Evolutionary conservation across 1,284 basidiomycete species (phyloP), one percentile per base, ranked within the genome.

Genomic region (Sanghuangporus weigelae): DNA sequence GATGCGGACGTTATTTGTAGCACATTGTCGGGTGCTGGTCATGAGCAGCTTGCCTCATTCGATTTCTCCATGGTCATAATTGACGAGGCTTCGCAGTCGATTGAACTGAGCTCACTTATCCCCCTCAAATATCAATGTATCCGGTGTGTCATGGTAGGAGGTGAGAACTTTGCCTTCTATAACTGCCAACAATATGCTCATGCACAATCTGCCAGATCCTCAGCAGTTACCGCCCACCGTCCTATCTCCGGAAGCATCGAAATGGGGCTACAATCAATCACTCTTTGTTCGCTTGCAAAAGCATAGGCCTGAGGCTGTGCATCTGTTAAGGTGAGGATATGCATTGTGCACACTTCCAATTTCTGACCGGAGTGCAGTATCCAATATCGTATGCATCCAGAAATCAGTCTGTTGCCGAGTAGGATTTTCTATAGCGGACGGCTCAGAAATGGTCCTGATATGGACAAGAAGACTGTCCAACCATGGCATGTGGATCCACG

Each of bases 341-440:
- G 21, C 21, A 16, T 7, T 16, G 21, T 19, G 7, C 16, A 7
- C 44, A 11, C 16, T n/a, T 46, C 10, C 16, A 46, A 14, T 46
- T 7, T 11, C 44, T 46, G 44, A 46, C 44, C 8, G 44, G 38
- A 48, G 62, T 16, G 38, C 66, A 95, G 93, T 69, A 99, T 99
- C 55, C 97, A 99, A 77, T 99, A 99, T 73, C 96, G 97, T 72
- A 99, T 99, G 97, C 96, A 99, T 74, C 96, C 97, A 1, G 87
- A 92, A 64, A 99, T 99, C 73, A 96, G 94, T 68, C 79, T 80
- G 57, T 84, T 99, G 36, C 97, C 97, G 0, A 98, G 95, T 67
- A 83, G 81, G 59, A 77, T 96, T 0, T 99, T 99, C 77, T 99
- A 99, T 74, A 78, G 89, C 59, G 86, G 87, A 4, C 82, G 85